Evolutionary conservation across 768 basidiomycete species (phyloP).

Genomic region (Auriculariales sp.): DNA sequence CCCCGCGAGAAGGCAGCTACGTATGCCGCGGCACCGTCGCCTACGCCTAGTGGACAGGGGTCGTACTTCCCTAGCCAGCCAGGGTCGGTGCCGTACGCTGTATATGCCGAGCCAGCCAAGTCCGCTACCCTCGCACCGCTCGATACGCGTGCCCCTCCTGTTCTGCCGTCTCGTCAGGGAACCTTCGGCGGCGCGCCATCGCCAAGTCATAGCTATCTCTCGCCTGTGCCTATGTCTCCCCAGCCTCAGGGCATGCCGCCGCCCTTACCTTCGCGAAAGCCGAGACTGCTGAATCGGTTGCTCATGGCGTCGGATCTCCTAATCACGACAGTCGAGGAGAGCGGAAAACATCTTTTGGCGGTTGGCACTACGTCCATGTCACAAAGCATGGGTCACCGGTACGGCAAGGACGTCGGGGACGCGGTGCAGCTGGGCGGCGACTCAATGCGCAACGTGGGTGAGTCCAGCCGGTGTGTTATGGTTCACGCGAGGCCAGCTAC

Average conservation of each 20-base stretch:
- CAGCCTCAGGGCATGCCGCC: too few relatives aligned
- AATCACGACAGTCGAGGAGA: constrained; percentile 47
- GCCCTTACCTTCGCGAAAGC: constrained; percentile 6
- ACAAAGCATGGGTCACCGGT: constrained; percentile 44
- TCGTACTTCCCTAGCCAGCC: constrained; percentile 10
- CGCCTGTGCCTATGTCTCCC: too few relatives aligned
- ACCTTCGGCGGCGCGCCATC: background rate
- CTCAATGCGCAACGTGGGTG: constrained; percentile 52
- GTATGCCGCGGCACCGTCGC: constrained; percentile 4
- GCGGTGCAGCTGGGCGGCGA: constrained; percentile 45
- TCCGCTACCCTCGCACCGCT: constrained; percentile 3
- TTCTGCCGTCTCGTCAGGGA: background rate
- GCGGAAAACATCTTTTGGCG: constrained; percentile 37
- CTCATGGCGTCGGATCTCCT: constrained; percentile 54
- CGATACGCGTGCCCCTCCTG: background rate
- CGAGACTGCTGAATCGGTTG: constrained; percentile 23
- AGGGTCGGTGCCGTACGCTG: background rate
- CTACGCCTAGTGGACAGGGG: too few relatives aligned
- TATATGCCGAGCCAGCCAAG: background rate
- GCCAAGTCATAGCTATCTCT: background rate
- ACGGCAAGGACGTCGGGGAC: constrained; percentile 49
- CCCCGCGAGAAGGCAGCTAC: constrained; percentile 13
- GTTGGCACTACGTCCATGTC: constrained; percentile 32
- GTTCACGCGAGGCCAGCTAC: too few relatives aligned
- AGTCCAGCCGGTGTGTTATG: too few relatives aligned